A percentile compares a stretch with the other conserved stretches of the same genome.
Conservation (phyloP, 768 basidiomycete genomes). For the Sarcodon aspratus region DNA sequence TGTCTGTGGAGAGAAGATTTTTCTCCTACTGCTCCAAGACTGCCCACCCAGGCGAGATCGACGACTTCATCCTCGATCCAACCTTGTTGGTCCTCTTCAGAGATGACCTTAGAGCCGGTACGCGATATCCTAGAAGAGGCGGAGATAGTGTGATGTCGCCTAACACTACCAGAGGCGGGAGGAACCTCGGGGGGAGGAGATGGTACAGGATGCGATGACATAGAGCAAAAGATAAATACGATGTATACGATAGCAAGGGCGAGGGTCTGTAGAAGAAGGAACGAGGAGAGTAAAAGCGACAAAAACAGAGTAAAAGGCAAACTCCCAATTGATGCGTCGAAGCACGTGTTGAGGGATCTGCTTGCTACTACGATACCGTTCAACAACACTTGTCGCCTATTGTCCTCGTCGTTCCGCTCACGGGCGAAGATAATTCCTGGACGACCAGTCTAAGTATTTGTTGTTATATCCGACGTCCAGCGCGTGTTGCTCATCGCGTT, state of each 20-base stretch:
- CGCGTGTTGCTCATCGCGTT: too few species aligned
- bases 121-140: conserved; percentile 58
- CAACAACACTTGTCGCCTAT: too few species aligned
- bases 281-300: conserved; percentile 3
- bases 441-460: too few species aligned
- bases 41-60: conserved; percentile 72
- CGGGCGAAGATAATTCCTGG: background rate
- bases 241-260: background rate
- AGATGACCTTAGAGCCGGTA: conserved; percentile 50
- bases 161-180: conserved; percentile 35
- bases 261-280: background rate
- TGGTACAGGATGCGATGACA: conserved; percentile 26
- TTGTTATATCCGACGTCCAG: too few species aligned
- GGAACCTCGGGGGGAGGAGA: conserved; percentile 5
- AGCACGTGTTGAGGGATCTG: background rate
- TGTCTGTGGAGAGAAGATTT: conserved; percentile 73
- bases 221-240: conserved; percentile 10
- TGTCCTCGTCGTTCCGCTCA: background rate
- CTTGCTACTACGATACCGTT: too few species aligned
- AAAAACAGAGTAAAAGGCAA: conserved; percentile 7
- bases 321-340: background rate
- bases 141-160: conserved; percentile 78
- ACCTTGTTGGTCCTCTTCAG: conserved; percentile 45
- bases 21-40: conserved; percentile 75
- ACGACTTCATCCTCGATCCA: conserved; percentile 74